Base-by-base conservation (phyloP, 2,329 filamentous ascomycete genomes). In the Penicillium sp. region DNA sequence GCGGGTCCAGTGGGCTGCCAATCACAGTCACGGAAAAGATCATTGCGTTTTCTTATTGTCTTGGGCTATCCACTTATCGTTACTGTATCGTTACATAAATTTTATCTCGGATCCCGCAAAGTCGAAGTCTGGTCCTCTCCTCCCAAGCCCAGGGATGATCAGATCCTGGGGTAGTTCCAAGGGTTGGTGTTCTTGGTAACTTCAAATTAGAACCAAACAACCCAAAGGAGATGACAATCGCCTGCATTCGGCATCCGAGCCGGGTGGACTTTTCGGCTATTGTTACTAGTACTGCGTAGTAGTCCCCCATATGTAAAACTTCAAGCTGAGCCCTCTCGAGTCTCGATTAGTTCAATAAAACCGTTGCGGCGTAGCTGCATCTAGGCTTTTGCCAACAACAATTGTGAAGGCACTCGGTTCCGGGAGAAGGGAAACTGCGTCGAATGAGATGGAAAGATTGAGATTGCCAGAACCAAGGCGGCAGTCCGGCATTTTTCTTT, bases 191-290 rank as follows among this genome's bases (percentile, higher is more conserved):
- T n/a, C n/a, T n/a, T n/a, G n/a, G n/a, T n/a, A n/a, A n/a, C n/a
- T n/a, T n/a, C n/a, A n/a, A n/a, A n/a, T n/a, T n/a, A n/a, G n/a
- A n/a, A n/a, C n/a, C n/a, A n/a, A n/a, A n/a, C n/a, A n/a, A n/a
- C 22, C 22, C 22, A 25, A 25, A 7, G 22, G 4, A 3, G 16
- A 29, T 39, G 14, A 22, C 30, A 22, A 22, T 39, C 39, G 42
- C 42, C 42, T 34, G 39, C 12, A n/a, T 30, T 9, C 39, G 18
- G 16, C 35, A 40, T 40, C 43, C 43, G 43, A 46, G 19, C 9
- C 41, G 33, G 18, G 14, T 25, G 22, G 8, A 25, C 22, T 7
- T 25, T 6, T 25, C 22, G 22, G 22, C 5, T 25, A 25, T 25
- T 25, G 8, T 25, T 25, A 25, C 22, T 5, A 22, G 19, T 22